Base-by-base conservation (phyloP, 2,329 filamentous ascomycete genomes). In the Tolypocladium nubicola region DNA sequence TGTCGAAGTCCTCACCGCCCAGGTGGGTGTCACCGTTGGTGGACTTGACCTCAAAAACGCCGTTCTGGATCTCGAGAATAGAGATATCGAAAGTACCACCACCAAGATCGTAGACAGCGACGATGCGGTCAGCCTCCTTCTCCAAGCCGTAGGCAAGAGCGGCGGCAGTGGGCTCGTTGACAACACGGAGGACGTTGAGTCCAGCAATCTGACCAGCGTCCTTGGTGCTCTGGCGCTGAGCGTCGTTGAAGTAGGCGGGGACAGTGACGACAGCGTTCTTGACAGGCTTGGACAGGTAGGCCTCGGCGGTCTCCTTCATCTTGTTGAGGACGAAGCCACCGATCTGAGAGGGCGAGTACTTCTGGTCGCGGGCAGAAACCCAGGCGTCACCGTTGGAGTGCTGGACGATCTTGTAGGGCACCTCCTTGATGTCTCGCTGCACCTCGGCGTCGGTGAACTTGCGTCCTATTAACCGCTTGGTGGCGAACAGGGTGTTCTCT, bases 71-170 rank as follows among this genome's bases (percentile, higher is more conserved):
- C 79, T 96, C 91, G 19, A 97, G 87, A 61, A 97, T 87, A 62
- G 92, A 97, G 76, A 97, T 95, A 90, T 97, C 93, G 78, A 97
- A 97, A 67, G 92, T 97, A 85, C 92, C 92, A 84, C 92, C 92
- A 79, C 92, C 92, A 68, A 97, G 84, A 87, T 97, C 92, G 81
- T 96, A 97, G 73, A 97, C 92, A 67, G 92, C 91, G 69, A 97
- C 88, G 60, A 96, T 79, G 64, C 88, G 84, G 79, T 97, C 91
- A 62, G 85, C 83, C 75, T 94, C 89, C 84, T 96, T 97, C 79
- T 97, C 92, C 55, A 97, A 84, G 78, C 93, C 93, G 71, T 97
- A 97, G 61, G 93, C 93, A 66, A 97, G 85, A 62, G 93, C 93
- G 65, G 93, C 93, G 69, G 93, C 93, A 65, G 93, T 97, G 60